These are phyloP conservation scores for Neodidymelliopsis sp. DNA, from an alignment of 2,329 filamentous ascomycete species.

Conservation along the genomic window DNA sequence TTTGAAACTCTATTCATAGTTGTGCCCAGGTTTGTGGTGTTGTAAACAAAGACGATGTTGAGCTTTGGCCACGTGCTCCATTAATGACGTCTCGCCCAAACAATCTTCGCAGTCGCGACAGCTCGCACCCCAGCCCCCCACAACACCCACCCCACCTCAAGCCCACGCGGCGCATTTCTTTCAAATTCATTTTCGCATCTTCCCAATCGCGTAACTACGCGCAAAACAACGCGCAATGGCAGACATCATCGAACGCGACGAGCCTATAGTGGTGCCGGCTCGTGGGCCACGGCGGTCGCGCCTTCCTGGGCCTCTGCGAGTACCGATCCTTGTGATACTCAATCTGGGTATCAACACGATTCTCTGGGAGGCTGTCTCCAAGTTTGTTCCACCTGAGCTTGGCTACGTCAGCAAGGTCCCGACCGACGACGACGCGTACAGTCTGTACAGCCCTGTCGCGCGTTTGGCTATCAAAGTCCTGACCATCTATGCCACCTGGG, in stretches of 20 bases:
- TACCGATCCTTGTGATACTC: slow-evolving; percentile 56
- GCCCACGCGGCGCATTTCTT: slow-evolving; percentile 16
- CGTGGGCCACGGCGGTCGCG: slow-evolving; percentile 36
- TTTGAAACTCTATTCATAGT: background rate
- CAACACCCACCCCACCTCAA: slow-evolving; percentile 13
- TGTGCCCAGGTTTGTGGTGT: background rate
- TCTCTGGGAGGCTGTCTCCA: slow-evolving; percentile 68
- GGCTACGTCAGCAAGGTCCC: slow-evolving; percentile 68
- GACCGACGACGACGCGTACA: slow-evolving; percentile 64
- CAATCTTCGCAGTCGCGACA: slow-evolving; percentile 16
- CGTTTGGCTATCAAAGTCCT: slow-evolving; percentile 65
- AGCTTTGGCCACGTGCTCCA: slow-evolving; percentile 2
- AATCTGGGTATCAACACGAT: slow-evolving; percentile 69
- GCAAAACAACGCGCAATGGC: slow-evolving; percentile 30
- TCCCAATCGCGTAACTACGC: slow-evolving; percentile 6
- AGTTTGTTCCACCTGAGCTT: slow-evolving; percentile 70
- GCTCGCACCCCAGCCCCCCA: slow-evolving; percentile 12
- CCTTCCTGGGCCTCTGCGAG: slow-evolving; percentile 49
- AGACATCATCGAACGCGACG: slow-evolving; percentile 36
- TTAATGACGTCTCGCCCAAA: slow-evolving; percentile 16
- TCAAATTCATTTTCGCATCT: background rate
- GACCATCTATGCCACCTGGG: slow-evolving; percentile 77
- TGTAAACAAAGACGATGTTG: slow-evolving; percentile 1
- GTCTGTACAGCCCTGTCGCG: slow-evolving; percentile 58
- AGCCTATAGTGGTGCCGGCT: slow-evolving; percentile 35